phyloP scores from a whole-genome alignment of 495 filamentous ascomycete species.

The Aspergillus saccharolyticus region DNA sequence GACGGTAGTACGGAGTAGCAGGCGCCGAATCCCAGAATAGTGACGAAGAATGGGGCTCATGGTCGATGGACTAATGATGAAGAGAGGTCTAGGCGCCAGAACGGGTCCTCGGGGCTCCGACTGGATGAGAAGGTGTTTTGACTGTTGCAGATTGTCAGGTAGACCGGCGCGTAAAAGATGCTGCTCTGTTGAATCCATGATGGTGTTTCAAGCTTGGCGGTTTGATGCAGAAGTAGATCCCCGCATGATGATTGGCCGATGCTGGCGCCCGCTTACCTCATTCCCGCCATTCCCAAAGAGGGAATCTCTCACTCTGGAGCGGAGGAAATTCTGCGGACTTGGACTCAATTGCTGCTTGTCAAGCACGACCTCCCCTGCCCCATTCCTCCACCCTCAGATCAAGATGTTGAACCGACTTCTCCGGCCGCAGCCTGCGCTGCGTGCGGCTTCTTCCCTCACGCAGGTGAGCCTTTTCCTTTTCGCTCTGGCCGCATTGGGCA shows the following conservation, averaged over 20 bases:
- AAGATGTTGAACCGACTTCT: slow-evolving; percentile 50
- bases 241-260: slow-evolving; percentile 27
- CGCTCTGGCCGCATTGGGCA: not conserved
- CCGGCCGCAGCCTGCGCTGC: slow-evolving; percentile 49
- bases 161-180: not conserved
- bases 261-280: slow-evolving; percentile 28
- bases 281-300: slow-evolving; percentile 25
- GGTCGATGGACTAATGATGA: slow-evolving; percentile 18
- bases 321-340: slow-evolving; percentile 38
- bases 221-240: slow-evolving; percentile 21
- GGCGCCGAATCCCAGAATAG: slow-evolving; percentile 31
- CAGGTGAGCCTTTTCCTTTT: slow-evolving; percentile 24
- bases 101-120: not conserved
- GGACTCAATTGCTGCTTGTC: slow-evolving; percentile 10
- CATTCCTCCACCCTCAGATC: slow-evolving; percentile 16
- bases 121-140: not conserved
- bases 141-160: not conserved
- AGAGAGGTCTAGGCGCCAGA: slow-evolving; percentile 6
- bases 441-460: slow-evolving; percentile 31
- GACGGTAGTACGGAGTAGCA: slow-evolving; percentile 13
- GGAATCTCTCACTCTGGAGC: slow-evolving; percentile 19
- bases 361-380: slow-evolving; percentile 11
- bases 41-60: slow-evolving; percentile 20
- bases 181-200: not conserved
- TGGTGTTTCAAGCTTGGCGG: not conserved